Base-by-base conservation (phyloP, 306 rosid genomes). In the Dryas drummondii region DNA sequence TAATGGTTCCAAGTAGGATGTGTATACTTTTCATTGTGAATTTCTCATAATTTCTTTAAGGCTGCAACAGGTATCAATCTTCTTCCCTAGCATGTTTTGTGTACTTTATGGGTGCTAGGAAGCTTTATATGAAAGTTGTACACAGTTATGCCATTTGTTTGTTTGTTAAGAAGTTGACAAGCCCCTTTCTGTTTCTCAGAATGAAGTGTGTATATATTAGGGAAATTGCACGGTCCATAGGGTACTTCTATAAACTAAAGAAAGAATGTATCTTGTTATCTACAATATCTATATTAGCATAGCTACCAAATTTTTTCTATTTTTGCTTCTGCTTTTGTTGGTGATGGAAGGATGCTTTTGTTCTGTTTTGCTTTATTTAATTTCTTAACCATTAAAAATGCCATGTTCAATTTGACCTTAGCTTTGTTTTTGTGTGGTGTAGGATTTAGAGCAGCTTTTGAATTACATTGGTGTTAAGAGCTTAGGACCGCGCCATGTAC, bases 401-500 rank as follows among this genome's bases (percentile, higher is more conserved):
- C 55, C 42, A n/a, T 7, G 41, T 54, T 71, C 6, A 57, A 53
- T 26, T 50, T 72, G 76, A 76, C 61, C 60, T 68, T 63, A 46
- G 77, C 62, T 10, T 76, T 73, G 49, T 63, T 19, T 40, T 66
- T 71, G 45, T 71, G 60, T 58, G 65, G 73, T 82, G 84, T 82
- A 96, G 99, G 97, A 96, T 82, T 80, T 96, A 82, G 99, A 92
- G 83, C 97, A 92, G 92, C 97, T 92, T 79, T 85, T 96, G 83
- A 96, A 89, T 88, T 90, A 81, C 85, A 80, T 96, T 85, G 96
- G 92, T 56, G 86, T 83, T 57, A 83, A 84, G 83, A 96, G 99
- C 85, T 80, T 96, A 89, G 99, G 99, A 37, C 99, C 97, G 1
- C 89, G 99, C 44, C 89, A 96, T 71, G 81, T 96, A 57, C 82